Conservation (phyloP, 2,329 filamentous ascomycete species). For the Elsinoe batatas region DNA sequence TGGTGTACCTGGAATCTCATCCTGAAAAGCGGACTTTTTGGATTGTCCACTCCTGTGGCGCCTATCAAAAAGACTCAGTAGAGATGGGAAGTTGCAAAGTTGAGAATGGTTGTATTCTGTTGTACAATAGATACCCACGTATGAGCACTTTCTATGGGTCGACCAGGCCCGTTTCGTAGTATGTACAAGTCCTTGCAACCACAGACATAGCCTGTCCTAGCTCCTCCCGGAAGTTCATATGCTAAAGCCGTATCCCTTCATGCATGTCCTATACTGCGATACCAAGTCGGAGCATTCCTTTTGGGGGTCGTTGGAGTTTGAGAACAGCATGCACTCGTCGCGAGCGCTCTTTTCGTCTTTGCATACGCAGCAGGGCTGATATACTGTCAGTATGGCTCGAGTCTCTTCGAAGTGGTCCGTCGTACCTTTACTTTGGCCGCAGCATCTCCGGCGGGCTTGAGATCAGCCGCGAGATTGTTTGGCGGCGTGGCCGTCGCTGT, state of each 20-base stretch:
- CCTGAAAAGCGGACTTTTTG: conserved; percentile 45
- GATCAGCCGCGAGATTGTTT: conserved; percentile 37
- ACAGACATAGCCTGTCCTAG: too few relatives aligned
- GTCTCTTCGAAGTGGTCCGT: too few relatives aligned
- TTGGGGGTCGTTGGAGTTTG: conserved; percentile 68
- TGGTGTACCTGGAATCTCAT: conserved; percentile 74
- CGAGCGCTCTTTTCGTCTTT: conserved; percentile 85
- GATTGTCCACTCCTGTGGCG: conserved; percentile 16
- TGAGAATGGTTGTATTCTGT: conserved; percentile 10
- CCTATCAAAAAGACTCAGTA: conserved; percentile 33
- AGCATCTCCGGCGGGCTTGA: conserved; percentile 31
- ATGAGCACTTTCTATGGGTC: not conserved
- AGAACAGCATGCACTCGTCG: conserved; percentile 99
- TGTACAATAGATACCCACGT: conserved; percentile 15
- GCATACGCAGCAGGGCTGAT: conserved; percentile 92
- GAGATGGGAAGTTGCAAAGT: conserved; percentile 1
- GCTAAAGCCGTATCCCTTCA: conserved; percentile 88
- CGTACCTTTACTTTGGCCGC: conserved; percentile 37
- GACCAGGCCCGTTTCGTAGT: not conserved
- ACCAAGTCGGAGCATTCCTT: conserved; percentile 75
- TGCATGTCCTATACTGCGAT: conserved; percentile 78
- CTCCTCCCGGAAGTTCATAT: conserved; percentile 21
- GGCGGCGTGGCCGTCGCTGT: conserved; percentile 17
- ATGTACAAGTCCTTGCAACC: not conserved
- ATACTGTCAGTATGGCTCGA: conserved; percentile 10